Evolutionary conservation across 495 filamentous ascomycete species (phyloP), one percentile per base, ranked within the genome.

Genomic region (Copromyces sp.): DNA sequence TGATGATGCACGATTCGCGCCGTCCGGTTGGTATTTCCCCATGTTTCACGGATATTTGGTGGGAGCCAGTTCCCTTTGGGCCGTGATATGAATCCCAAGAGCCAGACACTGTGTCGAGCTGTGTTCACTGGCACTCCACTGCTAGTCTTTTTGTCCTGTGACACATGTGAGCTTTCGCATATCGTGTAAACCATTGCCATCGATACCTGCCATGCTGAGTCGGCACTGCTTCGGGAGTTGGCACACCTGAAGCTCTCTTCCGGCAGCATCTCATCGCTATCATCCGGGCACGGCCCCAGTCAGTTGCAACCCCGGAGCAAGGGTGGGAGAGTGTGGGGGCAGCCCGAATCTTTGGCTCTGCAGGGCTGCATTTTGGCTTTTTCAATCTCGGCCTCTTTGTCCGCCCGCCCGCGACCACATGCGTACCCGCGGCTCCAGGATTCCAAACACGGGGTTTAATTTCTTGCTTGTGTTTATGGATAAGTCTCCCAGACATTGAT

Each of bases 311-410:
- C 53, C 53, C 53, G 53, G 29, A 65, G 29, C 53, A 35, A 65
- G 53, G 53, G 53, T 65, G 53, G 53, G 53, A 16, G 53, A 32
- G 6, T 61, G 47, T 65, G 53, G 53, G 53, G 53, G 53, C 53
- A 65, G 29, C 53, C 29, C 37, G 53, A 65, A 35, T 65, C 53
- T 65, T 37, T 65, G 53, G 53, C 70, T 72, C 73, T 70, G 70
- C 68, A 69, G 70, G 73, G 69, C 72, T 71, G 69, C 70, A 29
- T 71, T n/a, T 70, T 68, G 29, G 68, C 39, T 37, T 35, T 39
- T 41, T 17, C 68, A 37, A 38, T n/a, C 32, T 69, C 68, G 68
- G 68, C 68, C 39, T 69, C 39, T 14, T 39, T 40, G 68, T 40
- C 68, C 35, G 35, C 16, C 39, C 68, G 17, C 9, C 39, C 35